These are phyloP conservation scores for Clitocybe nebularis DNA, from an alignment of 1,284 basidiomycete species.

Conservation along the genomic window DNA sequence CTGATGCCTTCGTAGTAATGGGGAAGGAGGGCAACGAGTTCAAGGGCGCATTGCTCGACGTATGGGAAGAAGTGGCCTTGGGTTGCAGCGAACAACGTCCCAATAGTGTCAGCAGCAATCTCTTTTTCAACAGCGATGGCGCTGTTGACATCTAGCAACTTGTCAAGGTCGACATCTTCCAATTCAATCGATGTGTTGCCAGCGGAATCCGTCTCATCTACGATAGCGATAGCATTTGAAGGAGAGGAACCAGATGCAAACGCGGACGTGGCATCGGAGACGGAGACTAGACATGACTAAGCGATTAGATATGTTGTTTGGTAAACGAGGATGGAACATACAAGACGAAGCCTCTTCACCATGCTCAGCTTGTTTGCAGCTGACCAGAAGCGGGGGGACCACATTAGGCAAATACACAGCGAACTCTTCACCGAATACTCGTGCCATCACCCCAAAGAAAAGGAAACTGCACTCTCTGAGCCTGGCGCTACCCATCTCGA, in stretches of 20 bases:
- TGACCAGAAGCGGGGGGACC: slow-evolving; percentile 82
- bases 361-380: slow-evolving; percentile 84
- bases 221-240: slow-evolving; percentile 60
- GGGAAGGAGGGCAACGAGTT: slow-evolving; percentile 78
- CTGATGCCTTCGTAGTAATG: slow-evolving; percentile 99
- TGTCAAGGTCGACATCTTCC: slow-evolving; percentile 84
- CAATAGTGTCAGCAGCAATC: slow-evolving; percentile 96
- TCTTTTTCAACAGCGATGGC: slow-evolving; percentile 99
- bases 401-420: slow-evolving; percentile 84
- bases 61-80: slow-evolving; percentile 88
- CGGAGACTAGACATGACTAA: slow-evolving; percentile 35
- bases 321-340: slow-evolving; percentile 23
- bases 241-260: slow-evolving; percentile 75
- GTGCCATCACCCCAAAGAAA: slow-evolving; percentile 97
- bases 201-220: slow-evolving; percentile 48
- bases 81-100: slow-evolving; percentile 86
- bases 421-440: slow-evolving; percentile 95
- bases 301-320: neutral
- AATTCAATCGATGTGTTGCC: slow-evolving; percentile 65
- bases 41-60: slow-evolving; percentile 75
- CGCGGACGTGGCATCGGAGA: slow-evolving; percentile 46
- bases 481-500: slow-evolving; percentile 84
- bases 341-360: slow-evolving; percentile 56
- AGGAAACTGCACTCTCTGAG: slow-evolving; percentile 96
- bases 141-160: slow-evolving; percentile 88